These are phyloP conservation scores for Zasmidium angulare DNA, from an alignment of 2,329 filamentous ascomycete species.

Conservation along the genomic window DNA sequence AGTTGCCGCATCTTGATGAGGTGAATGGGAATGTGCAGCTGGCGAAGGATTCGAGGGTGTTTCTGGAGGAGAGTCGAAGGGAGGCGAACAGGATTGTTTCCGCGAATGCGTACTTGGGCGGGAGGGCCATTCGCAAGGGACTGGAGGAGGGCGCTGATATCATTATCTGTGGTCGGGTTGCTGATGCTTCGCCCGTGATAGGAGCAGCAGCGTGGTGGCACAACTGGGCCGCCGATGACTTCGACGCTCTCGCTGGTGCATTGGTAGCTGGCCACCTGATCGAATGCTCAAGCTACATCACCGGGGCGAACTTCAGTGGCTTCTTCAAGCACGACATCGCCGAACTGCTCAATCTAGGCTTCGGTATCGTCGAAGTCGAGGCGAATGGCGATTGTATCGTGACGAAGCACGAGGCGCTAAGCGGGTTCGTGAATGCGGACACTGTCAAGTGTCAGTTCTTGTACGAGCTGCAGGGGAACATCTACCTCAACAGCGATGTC, in stretches of 20 bases:
- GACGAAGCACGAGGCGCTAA: conserved; percentile 37
- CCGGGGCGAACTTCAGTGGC: conserved; percentile 42
- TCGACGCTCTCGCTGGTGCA: conserved; percentile 39
- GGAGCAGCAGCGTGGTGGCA: conserved; percentile 46
- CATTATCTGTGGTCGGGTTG: conserved; percentile 43
- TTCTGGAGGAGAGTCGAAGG: conserved; percentile 17
- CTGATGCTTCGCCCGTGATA: conserved; percentile 43
- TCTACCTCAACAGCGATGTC: conserved; percentile 59
- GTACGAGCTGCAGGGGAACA: conserved; percentile 55
- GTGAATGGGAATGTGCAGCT: conserved; percentile 24
- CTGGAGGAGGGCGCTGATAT: conserved; percentile 43
- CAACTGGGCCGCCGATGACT: conserved; percentile 38
- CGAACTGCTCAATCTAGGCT: conserved; percentile 35
- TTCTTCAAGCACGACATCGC: conserved; percentile 38
- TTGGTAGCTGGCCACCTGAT: conserved; percentile 44
- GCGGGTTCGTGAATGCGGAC: conserved; percentile 43
- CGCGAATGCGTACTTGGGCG: conserved; percentile 43
- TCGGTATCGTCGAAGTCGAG: conserved; percentile 33
- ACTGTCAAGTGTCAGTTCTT: conserved; percentile 54
- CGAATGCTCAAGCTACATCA: conserved; percentile 43
- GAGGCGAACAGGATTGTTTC: conserved; percentile 25
- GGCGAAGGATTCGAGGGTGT: conserved; percentile 22
- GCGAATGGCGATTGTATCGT: conserved; percentile 37
- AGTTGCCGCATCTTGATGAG: conserved; percentile 25
- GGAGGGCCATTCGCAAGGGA: conserved; percentile 41